Base-by-base conservation (phyloP, 2,329 filamentous ascomycete genomes). In the Claviceps monticola region DNA sequence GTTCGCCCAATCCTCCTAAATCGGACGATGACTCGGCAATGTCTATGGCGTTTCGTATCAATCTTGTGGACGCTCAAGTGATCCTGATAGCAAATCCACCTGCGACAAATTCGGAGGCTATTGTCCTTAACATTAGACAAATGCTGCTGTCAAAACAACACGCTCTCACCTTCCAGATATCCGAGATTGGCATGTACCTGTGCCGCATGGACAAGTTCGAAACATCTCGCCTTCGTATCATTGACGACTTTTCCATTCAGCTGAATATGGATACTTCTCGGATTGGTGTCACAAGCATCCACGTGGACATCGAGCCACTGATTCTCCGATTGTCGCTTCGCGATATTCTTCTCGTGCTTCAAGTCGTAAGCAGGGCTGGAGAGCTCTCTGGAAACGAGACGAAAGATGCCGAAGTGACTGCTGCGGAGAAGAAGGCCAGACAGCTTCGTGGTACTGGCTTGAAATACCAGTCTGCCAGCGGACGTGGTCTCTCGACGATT, bases 171-270 rank as follows among this genome's bases (percentile, higher is more conserved):
- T 78, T 99, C 62, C 91, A 98, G 63, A 82, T 98, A 2, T 90
- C 88, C 7, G 84, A 97, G 62, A 80, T 97, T 50, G 93, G 93
- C 59, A 98, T 99, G 93, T 99, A 96, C 66, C 69, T 98, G 36
- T 98, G 94, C 64, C 86, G 93, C 13, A 98, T 99, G 93, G 94
- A 99, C 66, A 87, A 83, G 56, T 97, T 97, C 59, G 91, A 98
- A 59, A 89, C 86, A 3, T 90, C 84, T 42, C 82, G 88, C 39
- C 75, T 98, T 46, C 83, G 93, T 17, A 95, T 99, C 55, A 79
- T 99, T 36, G 94, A 99, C 63, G 90, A 98, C 66, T 98, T 98
- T 65, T 95, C 89, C 2, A 74, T 97, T 9, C 86, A 93, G 56
- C 75, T 95, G 60, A 93, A 88, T 2, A 81, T 98, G 73, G 91